Base-by-base conservation (phyloP, 106 monocot species). In the Dendrobium nobile region DNA sequence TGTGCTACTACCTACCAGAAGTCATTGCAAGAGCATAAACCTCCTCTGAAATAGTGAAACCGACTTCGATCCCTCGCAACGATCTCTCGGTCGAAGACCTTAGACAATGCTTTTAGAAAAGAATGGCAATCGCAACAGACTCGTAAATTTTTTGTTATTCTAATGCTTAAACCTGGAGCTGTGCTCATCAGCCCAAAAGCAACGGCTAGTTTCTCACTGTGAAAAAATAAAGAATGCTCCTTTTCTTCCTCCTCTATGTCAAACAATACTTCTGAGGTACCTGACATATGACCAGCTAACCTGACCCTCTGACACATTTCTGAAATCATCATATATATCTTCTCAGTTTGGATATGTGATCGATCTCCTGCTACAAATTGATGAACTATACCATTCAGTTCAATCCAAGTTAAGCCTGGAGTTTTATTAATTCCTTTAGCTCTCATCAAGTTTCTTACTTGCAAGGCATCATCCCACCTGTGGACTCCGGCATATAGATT, bases 171-270 rank as follows among this genome's bases (percentile, higher is more conserved):
- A 17, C 85, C 88, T 19, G 85, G 80, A 42, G 77, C 64, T 10
- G 80, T 82, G 80, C 54, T 85, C 6, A 85, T 65, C 74, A 88
- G 74, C 42, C 88, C 85, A 54, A 88, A 88, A 27, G 85, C 85
- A 42, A 83, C 80, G 11, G 88, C 88, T 43, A 88, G 17, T 73
- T 88, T 88, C 28, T 88, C 85, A 17, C 88, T 88, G 64, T 88
- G 88, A 15, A 85, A 41, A 42, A 78, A 78, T 56, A 88, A 43
- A 41, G 85, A 80, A 33, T 78, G 77, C 41, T 88, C 80, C 77
- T 85, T 88, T 51, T 88, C 85, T 85, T 88, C 88, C 44, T 88
- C 85, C 26, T 88, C 85, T 40, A 88, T 81, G 24, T 85, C 78
- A 56, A 85, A 84, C 79, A 88, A 81, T 8, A 89, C 77, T 33